Evolutionary conservation across 768 basidiomycete genomes (phyloP), one percentile per base, ranked within the genome.

Genomic region (Cytidiella melzeri): DNA sequence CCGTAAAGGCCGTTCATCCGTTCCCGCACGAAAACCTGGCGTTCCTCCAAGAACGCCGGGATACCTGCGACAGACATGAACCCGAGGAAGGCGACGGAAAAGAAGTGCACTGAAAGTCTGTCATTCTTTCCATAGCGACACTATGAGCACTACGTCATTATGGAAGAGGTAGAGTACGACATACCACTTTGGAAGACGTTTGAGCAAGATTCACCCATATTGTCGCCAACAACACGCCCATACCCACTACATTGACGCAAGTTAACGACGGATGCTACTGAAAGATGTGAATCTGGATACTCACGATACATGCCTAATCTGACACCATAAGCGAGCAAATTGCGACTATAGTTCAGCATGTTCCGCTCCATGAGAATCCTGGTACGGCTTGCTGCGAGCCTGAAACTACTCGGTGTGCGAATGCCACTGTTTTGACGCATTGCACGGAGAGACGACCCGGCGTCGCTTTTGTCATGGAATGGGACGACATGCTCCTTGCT

Each of bases 51-150:
- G 61, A 77, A 80, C 23, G 73, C 59, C 0, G 79, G 81, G 36
- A 82, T 80, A 18, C 80, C 80, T 20, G 79, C 79, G 3, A 82
- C 80, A 12, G 73, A 73, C 77, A 80, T 80, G 50, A 76, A 77
- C 1, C 71, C 72, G 5, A 80, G 55, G 60, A 79, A 80, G 0
- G 80, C 79, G 18, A 77, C 77, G 40, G 73, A 72, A 61, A 73
- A 81, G 60, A 82, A 83, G 54, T 75, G 70, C 1, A 79, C 75
- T 11, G 75, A 76, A 2, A 77, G 63, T 18, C 74, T 62, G 56
- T 75, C 75, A 51, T 75, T 73, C 41, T 75, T 72, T 1, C 1
- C 69, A 68, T 47, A 71, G 69, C 30, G 30, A 15, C 9, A 34
- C 15, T 34, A 15, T 7, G 30, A 7, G 30, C 7, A 34, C 7